phyloP scores from a whole-genome alignment of 1,139 yeast species.

The Magnusiomyces suaveolens region DNA sequence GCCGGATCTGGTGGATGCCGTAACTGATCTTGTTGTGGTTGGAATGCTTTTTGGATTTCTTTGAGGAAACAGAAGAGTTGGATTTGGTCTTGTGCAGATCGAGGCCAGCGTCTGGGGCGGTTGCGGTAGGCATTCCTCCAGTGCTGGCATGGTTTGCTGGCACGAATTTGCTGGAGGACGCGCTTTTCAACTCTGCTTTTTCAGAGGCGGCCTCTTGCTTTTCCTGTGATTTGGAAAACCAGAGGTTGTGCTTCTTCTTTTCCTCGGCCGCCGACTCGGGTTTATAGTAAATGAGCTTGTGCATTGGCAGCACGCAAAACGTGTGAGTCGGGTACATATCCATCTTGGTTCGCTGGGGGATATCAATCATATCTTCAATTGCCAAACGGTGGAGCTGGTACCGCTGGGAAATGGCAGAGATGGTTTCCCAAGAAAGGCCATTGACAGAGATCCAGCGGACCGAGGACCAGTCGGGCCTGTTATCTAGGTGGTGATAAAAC shows the following conservation, averaged over 20 bases:
- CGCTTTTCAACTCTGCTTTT: background rate
- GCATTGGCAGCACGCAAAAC: conserved; percentile 43
- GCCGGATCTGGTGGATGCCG: background rate
- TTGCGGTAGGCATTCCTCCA: background rate
- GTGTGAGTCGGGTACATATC: conserved; percentile 42
- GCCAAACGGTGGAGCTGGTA: conserved; percentile 42
- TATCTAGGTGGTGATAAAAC: conserved; percentile 21
- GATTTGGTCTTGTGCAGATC: background rate
- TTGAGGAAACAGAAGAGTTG: background rate
- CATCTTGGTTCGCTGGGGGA: conserved; percentile 47
- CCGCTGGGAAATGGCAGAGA: conserved; percentile 35
- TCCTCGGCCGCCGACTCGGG: conserved; percentile 12
- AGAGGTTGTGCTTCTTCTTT: background rate
- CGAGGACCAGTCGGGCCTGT: conserved; percentile 39
- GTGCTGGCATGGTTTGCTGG: background rate
- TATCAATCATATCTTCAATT: conserved; percentile 49
- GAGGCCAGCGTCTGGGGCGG: background rate
- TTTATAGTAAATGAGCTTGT: conserved; percentile 34
- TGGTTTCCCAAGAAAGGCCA: conserved; percentile 48
- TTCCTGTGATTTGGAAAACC: background rate
- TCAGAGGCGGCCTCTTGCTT: background rate
- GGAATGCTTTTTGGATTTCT: background rate
- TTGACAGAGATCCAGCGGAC: conserved; percentile 49
- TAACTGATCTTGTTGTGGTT: background rate
- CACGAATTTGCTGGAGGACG: background rate